Evolutionary conservation across 139 green algal species (phyloP), one percentile per base, ranked within the genome.

Genomic region (Tetradesmus obliquus): DNA sequence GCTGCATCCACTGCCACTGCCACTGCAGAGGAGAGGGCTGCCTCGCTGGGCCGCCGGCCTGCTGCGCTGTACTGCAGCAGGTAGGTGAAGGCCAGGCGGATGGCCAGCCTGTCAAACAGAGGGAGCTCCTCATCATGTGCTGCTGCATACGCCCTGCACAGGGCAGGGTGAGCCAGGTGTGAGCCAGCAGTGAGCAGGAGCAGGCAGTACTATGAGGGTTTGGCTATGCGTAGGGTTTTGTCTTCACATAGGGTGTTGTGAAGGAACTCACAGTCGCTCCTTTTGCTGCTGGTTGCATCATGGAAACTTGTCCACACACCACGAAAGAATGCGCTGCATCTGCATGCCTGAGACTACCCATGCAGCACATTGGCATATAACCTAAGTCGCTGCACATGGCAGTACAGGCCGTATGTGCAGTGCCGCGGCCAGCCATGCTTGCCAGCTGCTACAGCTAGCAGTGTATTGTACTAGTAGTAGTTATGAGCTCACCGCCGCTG

Each of bases 51-150:
- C 32, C 82, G 55, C 3, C 89, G 53, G 17, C 89, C 89, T 15
- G 89, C 89, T n/a, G 51, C 19, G 60, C 55, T 83, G 89, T 85
- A 92, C 89, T 92, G 89, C 82, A 92, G 82, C 10, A 92, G 89
- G 51, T 92, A 88, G 6, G 51, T 92, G 89, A 92, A 92, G 1
- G 89, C 89, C 1, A 92, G 55, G 54, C 89, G 81, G 89, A 92
- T 92, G 19, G 89, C 89, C 62, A 92, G 54, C 0, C 89, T 17
- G 54, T 92, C 89, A 12, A 51, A 1, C 45, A 92, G 45, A 0
- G 89, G 89, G 9, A 92, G 72, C 58, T 84, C 24, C 22, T 89
- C 89, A 58, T 88, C 81, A 55, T 92, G 62, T 54, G 89, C 89
- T 72, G 89, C 89, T 79, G 71, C 69, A 80, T 91, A 91, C 2